phyloP scores from a whole-genome alignment of 2,329 filamentous ascomycete species.

The Ascochyta fabae region DNA sequence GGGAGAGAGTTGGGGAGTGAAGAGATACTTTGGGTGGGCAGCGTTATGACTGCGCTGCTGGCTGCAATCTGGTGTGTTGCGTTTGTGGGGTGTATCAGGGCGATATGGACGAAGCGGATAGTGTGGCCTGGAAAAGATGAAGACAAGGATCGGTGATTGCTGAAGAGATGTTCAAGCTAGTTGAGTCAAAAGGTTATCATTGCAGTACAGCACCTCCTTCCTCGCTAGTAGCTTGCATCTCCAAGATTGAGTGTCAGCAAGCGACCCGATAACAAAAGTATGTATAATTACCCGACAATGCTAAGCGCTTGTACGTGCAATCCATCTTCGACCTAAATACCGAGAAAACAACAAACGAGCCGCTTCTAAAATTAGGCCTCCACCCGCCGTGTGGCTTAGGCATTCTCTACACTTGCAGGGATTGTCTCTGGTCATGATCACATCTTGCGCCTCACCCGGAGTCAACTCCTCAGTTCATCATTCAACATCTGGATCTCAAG shows the following conservation, averaged over 20 bases:
- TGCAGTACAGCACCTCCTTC: background rate
- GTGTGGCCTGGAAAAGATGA: conserved; percentile 58
- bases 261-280: background rate
- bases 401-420: background rate
- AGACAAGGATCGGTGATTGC: conserved; percentile 27
- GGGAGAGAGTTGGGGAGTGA: conserved; percentile 41
- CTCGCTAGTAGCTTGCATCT: background rate
- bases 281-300: too few species aligned
- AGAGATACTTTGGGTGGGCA: conserved; percentile 49
- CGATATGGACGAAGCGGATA: conserved; percentile 59
- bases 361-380: background rate
- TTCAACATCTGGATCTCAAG: background rate
- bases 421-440: background rate
- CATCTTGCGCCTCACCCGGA: background rate
- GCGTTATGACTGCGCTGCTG: conserved; percentile 58
- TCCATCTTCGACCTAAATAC: too few species aligned
- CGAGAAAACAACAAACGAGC: too few species aligned
- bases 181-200: background rate
- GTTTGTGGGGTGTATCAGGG: conserved; percentile 55
- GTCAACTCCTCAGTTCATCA: background rate
- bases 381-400: background rate
- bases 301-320: too few species aligned
- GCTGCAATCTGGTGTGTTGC: conserved; percentile 61
- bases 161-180: too few species aligned
- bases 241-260: background rate